A percentile compares a stretch with the other conserved stretches of the same genome.
phyloP scores from a whole-genome alignment of 371 early-diverging fungal species.

The Actinomortierella wolfii region DNA sequence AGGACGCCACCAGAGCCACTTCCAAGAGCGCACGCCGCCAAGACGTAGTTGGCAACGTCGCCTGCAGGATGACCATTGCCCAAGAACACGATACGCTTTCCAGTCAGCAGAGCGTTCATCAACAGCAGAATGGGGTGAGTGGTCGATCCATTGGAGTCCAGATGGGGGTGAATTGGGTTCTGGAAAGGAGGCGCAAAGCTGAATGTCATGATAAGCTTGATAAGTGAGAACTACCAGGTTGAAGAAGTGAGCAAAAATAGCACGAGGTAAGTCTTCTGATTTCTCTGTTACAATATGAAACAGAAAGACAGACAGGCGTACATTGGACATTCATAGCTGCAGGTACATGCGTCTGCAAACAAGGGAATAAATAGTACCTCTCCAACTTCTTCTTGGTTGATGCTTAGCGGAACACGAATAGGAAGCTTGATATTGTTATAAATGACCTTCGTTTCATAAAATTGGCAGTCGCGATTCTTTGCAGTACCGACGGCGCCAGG shows the following conservation, averaged over 20 bases:
- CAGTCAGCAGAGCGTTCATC: constrained; percentile 87
- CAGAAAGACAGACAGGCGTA: background rate
- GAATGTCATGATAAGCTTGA: constrained; percentile 76
- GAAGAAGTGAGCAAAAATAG: constrained; percentile 30
- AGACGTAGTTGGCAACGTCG: constrained; percentile 91
- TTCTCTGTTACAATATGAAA: background rate
- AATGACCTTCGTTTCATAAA: constrained; percentile 82
- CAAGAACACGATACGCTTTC: constrained; percentile 93
- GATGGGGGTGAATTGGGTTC: constrained; percentile 82
- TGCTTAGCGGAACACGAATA: constrained; percentile 83
- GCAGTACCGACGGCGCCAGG: constrained; percentile 17
- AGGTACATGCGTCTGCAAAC: too few relatives aligned
- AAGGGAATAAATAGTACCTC: constrained; percentile 80
- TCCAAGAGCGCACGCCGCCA: constrained; percentile 90
- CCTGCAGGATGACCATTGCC: constrained; percentile 90
- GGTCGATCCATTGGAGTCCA: constrained; percentile 79
- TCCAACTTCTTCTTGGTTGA: constrained; percentile 89
- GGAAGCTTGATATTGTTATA: constrained; percentile 85
- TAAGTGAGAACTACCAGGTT: constrained; percentile 71
- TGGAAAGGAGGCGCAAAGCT: constrained; percentile 52
- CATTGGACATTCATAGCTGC: background rate
- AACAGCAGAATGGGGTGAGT: constrained; percentile 89
- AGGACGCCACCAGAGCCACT: constrained; percentile 88
- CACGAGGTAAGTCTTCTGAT: background rate
- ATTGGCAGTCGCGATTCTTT: constrained; percentile 82